Evolutionary conservation across 345 rosid genomes (phyloP), one percentile per base, ranked within the genome.

Genomic region (Citrus hindsii): DNA sequence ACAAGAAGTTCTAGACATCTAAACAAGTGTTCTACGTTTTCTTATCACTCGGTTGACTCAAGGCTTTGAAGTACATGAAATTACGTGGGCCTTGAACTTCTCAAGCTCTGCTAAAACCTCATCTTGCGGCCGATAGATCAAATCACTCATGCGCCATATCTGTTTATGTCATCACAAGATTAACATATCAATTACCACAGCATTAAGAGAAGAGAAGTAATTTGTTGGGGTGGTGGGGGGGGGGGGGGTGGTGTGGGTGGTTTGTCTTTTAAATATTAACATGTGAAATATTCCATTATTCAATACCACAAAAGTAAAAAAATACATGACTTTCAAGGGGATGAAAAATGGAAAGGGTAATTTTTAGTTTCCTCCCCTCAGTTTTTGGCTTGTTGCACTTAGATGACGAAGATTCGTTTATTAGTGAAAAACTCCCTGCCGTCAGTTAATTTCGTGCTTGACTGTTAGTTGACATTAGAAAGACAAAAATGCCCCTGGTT

Each of bases 121-220:
- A 37, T 96, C 98, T 71, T 92, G 97, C 22, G 94, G 94, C 82
- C 96, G 81, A 81, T 93, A 95, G 81, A 95, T 79, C 87, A 95
- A 81, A 77, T 92, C 98, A 51, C 86, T 92, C 96, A 95, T 92
- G 21, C 96, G 88, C 99, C 98, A 93, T 89, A 95, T 89, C 99
- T 94, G 90, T 80, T 64, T 46, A 71, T 8, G 76, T 70, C 48
- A 68, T 64, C 21, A 48, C 16, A 69, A 73, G 13, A n/a, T 42
- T 37, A 53, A 7, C 53, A 5, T 46, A 37, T 62, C 22, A 67
- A 60, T 32, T 51, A 59, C 48, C 28, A 48, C 27, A 27, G 21
- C 56, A 24, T 48, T 40, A 9, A 40, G 13, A 40, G 10, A 10
- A 40, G 46, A 40, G 13, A 0, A 9, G 13, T 40, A 40, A 40